Evolutionary conservation across 1,284 basidiomycete species (phyloP), one percentile per base, ranked within the genome.

Genomic region (Laetiporus sulphureus): DNA sequence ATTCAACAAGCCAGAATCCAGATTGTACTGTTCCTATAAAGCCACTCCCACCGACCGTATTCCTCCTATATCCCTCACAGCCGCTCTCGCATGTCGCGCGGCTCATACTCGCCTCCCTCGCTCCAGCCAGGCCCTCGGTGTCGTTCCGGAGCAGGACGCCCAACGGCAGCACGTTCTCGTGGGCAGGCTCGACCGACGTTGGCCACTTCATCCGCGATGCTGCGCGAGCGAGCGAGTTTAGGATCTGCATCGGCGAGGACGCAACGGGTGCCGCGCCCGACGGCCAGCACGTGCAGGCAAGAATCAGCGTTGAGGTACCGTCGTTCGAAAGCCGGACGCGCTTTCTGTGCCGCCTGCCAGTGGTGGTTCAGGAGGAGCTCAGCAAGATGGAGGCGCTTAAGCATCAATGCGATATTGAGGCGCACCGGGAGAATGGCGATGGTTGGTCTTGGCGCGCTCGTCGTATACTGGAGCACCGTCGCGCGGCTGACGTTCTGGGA

Each of bases 151-250:
- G 63, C 51, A 61, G 60, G 0, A 64, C 71, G 2, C 63, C 62
- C 1, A 46, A 57, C 35, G 64, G 69, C 5, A 56, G 62, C 42
- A 56, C 63, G 18, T 62, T 67, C 40, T 69, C 76, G 45, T 83
- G 81, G 81, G 71, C 72, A n/a, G 74, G 78, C 42, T 73, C 73
- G 3, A 85, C 79, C 0, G 80, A 82, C 59, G 60, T 83, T 12
- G 75, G 73, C 15, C 78, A 83, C 57, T 83, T 84, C 55, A 73
- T 83, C 48, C 72, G 75, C 40, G 75, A 80, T 53, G 75, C 75
- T 5, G 77, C 77, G 5, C 65, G 73, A 20, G 63, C 71, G 29
- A 68, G 73, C 20, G 64, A 73, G 47, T 83, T 83, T 56, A 65
- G 63, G 5, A 75, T 84, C 36, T 65, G 67, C 53, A 65, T 81